Evolutionary conservation across 2,329 filamentous ascomycete genomes (phyloP).

Genomic region (Parascedosporium putredinis): DNA sequence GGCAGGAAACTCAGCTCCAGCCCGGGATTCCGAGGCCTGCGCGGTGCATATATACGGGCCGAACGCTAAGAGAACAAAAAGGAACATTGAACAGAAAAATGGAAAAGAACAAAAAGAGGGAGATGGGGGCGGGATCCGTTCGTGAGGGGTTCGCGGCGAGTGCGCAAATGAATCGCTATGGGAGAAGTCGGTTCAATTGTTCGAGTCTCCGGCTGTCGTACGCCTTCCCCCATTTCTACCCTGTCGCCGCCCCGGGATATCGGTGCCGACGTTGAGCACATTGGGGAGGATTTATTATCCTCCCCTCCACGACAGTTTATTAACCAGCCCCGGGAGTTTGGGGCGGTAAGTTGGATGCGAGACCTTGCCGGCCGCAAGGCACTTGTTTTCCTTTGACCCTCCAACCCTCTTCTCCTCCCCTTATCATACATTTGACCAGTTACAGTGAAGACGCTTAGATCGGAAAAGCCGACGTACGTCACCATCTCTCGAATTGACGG

Average conservation of each 20-base stretch:
- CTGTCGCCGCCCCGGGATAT: not conserved
- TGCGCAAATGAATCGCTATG: constrained; percentile 1
- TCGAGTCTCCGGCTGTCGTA: not conserved
- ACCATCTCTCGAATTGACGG: too few species aligned
- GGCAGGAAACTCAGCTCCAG: not conserved
- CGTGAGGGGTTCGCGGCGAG: constrained; percentile 1
- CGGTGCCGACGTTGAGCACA: not conserved
- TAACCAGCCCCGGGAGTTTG: not conserved
- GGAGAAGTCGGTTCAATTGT: constrained; percentile 7
- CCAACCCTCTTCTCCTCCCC: too few species aligned
- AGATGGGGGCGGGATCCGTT: too few species aligned
- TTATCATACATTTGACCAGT: too few species aligned
- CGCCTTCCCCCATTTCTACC: too few species aligned
- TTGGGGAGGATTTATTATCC: not conserved
- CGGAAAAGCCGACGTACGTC: too few species aligned
- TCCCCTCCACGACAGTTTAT: not conserved
- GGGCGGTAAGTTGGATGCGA: not conserved
- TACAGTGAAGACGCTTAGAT: too few species aligned
- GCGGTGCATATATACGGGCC: not conserved
- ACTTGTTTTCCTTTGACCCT: not conserved
- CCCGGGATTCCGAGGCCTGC: not conserved
- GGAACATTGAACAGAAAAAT: too few species aligned
- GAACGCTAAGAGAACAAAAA: too few species aligned
- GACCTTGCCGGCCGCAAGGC: not conserved
- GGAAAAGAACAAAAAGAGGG: too few species aligned